A percentile compares a stretch with the other conserved stretches of the same genome.
phyloP scores from a whole-genome alignment of 331 rosid genomes.

The Cucumis variabilis region DNA sequence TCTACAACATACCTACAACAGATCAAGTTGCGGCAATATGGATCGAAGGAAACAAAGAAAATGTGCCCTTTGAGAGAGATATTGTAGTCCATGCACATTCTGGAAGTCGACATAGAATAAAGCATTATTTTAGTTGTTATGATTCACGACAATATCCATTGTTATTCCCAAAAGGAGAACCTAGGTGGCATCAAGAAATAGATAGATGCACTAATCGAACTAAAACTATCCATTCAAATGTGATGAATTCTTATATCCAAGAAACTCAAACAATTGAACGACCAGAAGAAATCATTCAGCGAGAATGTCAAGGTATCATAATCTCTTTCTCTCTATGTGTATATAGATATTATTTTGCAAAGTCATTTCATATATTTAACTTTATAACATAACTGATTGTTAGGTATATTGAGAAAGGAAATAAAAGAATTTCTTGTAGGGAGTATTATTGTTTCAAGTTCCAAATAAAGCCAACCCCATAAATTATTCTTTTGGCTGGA shows the following conservation, averaged over 20 bases:
- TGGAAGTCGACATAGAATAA: neutral
- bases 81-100: neutral
- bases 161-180: neutral
- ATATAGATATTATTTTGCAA: no score
- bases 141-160: neutral
- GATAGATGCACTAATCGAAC: neutral
- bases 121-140: neutral
- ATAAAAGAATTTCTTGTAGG: neutral
- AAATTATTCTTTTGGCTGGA: neutral
- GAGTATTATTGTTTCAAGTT: neutral
- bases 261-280: no score
- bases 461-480: neutral
- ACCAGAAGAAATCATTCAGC: no score
- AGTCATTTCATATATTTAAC: no score
- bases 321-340: no score
- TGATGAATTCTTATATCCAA: no score
- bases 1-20: neutral
- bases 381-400: no score
- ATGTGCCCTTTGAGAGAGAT: neutral
- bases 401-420: no score
- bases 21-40: neutral
- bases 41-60: neutral
- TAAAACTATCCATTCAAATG: no score
- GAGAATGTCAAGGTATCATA: no score
- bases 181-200: neutral